Percentiles rank a stretch among this genome's conserved stretches.
Evolutionary conservation across 352 stramenopile genomes (phyloP).

Genomic region (Phytophthora multivora): DNA sequence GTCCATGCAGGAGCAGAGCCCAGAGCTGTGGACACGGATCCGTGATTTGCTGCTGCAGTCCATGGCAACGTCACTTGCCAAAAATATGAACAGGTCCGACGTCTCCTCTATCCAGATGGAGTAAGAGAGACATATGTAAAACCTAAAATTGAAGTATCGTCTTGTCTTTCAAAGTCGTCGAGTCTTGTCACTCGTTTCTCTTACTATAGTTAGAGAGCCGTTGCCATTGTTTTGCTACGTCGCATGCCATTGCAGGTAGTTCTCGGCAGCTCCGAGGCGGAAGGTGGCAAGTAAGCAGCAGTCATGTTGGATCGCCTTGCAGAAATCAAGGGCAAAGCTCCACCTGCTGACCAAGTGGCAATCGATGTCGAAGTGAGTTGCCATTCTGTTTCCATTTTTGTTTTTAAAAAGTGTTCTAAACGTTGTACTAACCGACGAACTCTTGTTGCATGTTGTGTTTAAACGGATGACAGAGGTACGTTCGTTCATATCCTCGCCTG

Average conservation of each 20-base stretch:
- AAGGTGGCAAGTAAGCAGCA: neutral
- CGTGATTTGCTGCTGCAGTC: constrained; percentile 75
- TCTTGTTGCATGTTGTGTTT: neutral
- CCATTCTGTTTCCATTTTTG: too few species aligned
- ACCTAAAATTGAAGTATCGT: neutral
- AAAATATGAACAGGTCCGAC: constrained; percentile 5
- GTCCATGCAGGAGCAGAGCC: constrained; percentile 46
- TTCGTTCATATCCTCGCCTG: neutral
- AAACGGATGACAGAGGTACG: constrained; percentile 3
- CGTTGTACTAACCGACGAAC: neutral
- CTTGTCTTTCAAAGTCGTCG: neutral
- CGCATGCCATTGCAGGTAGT: neutral
- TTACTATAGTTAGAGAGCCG: constrained; percentile 1
- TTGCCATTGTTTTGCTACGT: neutral
- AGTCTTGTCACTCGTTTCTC: constrained; percentile 1
- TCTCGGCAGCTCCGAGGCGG: neutral
- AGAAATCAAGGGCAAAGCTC: constrained; percentile 68
- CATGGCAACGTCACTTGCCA: constrained; percentile 60
- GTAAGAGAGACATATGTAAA: constrained; percentile 1
- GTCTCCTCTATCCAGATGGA: constrained; percentile 24
- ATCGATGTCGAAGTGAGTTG: constrained; percentile 68
- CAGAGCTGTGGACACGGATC: constrained; percentile 58
- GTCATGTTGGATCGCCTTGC: constrained; percentile 73
- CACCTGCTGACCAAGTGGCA: constrained; percentile 42
- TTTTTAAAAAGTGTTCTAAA: neutral